These are phyloP conservation scores for Trebouxia sp. DNA, from an alignment of 139 green algal species.

Conservation along the genomic window DNA sequence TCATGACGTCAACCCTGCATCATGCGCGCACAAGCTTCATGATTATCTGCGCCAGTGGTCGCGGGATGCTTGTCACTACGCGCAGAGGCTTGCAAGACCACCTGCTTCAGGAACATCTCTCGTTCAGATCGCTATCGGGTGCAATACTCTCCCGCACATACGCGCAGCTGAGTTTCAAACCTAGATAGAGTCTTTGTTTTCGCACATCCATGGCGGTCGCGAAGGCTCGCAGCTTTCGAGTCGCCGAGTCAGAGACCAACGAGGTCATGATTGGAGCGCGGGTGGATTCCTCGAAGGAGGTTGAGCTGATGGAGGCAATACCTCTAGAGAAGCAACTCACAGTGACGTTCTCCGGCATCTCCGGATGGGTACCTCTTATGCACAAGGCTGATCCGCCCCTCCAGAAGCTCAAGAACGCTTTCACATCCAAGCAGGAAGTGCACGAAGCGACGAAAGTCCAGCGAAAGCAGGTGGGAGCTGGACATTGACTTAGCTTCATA, in stretches of 20 bases:
- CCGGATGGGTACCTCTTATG: constrained; percentile 5
- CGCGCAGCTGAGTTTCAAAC: too few species aligned
- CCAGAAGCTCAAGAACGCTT: not conserved
- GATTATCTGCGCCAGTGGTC: too few species aligned
- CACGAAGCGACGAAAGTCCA: not conserved
- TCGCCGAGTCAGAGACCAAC: not conserved
- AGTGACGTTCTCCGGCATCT: not conserved
- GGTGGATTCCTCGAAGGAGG: not conserved
- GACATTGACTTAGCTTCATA: not conserved
- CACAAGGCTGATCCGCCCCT: not conserved
- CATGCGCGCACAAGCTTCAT: too few species aligned
- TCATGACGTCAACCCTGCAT: too few species aligned
- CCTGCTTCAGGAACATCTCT: too few species aligned
- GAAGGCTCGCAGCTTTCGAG: not conserved
- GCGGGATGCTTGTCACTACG: too few species aligned
- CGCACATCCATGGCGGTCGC: not conserved
- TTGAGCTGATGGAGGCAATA: constrained; percentile 29
- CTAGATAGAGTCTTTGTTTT: too few species aligned
- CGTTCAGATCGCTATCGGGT: too few species aligned
- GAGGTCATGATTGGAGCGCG: not conserved
- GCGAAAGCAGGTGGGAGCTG: not conserved
- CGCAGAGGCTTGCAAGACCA: too few species aligned
- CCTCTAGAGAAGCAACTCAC: constrained; percentile 1
- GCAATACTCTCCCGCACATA: too few species aligned
- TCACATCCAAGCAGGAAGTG: not conserved